phyloP scores from a whole-genome alignment of 192 early-diverging fungal genomes.

The Linderina pennispora region DNA sequence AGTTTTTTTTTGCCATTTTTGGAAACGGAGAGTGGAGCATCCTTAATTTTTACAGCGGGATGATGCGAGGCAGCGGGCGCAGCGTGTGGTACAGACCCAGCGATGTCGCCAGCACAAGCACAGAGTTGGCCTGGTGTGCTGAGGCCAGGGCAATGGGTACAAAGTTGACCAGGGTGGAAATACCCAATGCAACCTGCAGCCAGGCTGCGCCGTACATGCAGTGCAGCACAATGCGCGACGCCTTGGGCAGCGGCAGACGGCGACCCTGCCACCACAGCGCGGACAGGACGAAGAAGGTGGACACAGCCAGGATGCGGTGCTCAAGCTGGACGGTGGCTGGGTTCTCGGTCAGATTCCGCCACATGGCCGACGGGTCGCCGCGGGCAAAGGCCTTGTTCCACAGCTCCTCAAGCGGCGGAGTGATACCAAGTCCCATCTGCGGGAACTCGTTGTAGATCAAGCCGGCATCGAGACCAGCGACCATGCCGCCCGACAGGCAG shows the following conservation, averaged over 20 bases:
- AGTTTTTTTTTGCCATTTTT: not conserved
- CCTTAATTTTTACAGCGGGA: constrained; percentile 7
- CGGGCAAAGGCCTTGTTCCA: constrained; percentile 37
- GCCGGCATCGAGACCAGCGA: constrained; percentile 95
- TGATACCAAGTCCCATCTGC: constrained; percentile 79
- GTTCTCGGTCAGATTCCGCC: constrained; percentile 91
- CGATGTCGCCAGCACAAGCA: constrained; percentile 75
- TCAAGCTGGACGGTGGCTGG: constrained; percentile 92
- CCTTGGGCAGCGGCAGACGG: constrained; percentile 61
- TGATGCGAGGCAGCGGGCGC: constrained; percentile 27
- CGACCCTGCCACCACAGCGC: constrained; percentile 73
- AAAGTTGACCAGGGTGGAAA: constrained; percentile 86
- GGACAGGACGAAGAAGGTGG: constrained; percentile 66
- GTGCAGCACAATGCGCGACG: constrained; percentile 64
- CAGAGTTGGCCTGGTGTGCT: constrained; percentile 89
- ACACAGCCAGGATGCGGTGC: constrained; percentile 86
- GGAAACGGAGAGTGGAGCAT: no score
- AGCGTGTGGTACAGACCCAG: constrained; percentile 37
- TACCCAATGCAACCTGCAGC: constrained; percentile 83
- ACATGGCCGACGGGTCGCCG: constrained; percentile 44
- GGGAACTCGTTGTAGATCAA: constrained; percentile 98
- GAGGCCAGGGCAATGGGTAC: constrained; percentile 91
- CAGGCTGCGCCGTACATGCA: constrained; percentile 65
- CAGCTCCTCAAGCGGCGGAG: constrained; percentile 68
- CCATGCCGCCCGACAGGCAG: constrained; percentile 87